A percentile compares a stretch with the other conserved stretches of the same genome.
Conservation (phyloP, 2,329 filamentous ascomycete genomes). For the Colletotrichum navitas region DNA sequence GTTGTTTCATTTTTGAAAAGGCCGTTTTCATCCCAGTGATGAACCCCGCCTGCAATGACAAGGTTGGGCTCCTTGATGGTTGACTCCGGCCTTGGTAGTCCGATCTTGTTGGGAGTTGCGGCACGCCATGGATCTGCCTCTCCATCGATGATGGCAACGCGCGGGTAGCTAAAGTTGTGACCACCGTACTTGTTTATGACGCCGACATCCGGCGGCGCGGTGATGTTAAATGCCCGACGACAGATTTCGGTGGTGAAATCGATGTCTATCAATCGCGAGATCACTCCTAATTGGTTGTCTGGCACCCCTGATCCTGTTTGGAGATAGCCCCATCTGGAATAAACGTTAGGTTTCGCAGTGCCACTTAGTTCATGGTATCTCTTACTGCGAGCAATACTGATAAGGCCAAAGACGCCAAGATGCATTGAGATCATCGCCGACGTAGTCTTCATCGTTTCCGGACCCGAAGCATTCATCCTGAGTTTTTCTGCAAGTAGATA, state of each 20-base stretch:
- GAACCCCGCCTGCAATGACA: slow-evolving; percentile 77
- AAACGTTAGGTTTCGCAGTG: slow-evolving; percentile 18
- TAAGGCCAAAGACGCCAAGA: slow-evolving; percentile 61
- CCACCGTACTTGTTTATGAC: slow-evolving; percentile 83
- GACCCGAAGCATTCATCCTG: slow-evolving; percentile 34
- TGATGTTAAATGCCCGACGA: slow-evolving; percentile 77
- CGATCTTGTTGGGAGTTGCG: slow-evolving; percentile 76
- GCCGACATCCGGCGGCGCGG: slow-evolving; percentile 70
- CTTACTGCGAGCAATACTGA: slow-evolving; percentile 68
- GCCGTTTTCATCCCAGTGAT: slow-evolving; percentile 85
- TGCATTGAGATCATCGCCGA: slow-evolving; percentile 16
- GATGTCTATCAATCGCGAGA: slow-evolving; percentile 78
- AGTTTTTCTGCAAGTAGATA: slow-evolving; percentile 9
- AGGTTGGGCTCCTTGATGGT: slow-evolving; percentile 77
- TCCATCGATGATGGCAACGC: slow-evolving; percentile 83
- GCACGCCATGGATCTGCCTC: slow-evolving; percentile 84
- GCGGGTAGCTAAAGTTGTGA: slow-evolving; percentile 77
- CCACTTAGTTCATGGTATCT: neutral
- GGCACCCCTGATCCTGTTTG: slow-evolving; percentile 80
- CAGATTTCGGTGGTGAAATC: slow-evolving; percentile 74
- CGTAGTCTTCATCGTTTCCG: slow-evolving; percentile 39
- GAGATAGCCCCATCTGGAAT: slow-evolving; percentile 79
- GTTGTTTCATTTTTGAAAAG: slow-evolving; percentile 73
- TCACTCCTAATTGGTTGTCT: slow-evolving; percentile 70
- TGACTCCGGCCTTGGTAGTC: slow-evolving; percentile 64